phyloP scores from a whole-genome alignment of 169 alveolate species.

The Plasmodium chabaudi region DNA sequence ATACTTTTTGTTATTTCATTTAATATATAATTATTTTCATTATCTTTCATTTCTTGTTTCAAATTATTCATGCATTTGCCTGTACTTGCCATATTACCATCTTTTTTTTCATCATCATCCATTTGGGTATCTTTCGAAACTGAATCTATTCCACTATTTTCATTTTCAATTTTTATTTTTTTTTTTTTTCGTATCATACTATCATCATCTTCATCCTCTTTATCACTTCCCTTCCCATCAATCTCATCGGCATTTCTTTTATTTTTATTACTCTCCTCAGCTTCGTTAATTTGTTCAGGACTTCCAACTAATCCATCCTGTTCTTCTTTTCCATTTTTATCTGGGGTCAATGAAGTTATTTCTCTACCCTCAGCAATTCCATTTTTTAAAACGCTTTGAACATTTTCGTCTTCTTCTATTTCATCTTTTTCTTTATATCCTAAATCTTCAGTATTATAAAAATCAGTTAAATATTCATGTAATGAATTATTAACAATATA shows the following conservation, averaged over 20 bases:
- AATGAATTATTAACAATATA: slow-evolving; percentile 49
- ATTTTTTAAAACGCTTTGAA: neutral
- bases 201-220: neutral
- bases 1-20: slow-evolving; percentile 58
- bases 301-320: neutral
- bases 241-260: slow-evolving; percentile 1
- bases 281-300: neutral
- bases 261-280: neutral
- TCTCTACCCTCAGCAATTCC: neutral
- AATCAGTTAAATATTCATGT: slow-evolving; percentile 23
- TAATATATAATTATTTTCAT: slow-evolving; percentile 22
- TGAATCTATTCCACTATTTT: neutral
- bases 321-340: neutral
- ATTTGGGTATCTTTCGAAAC: neutral
- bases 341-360: neutral
- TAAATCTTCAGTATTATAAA: slow-evolving; percentile 36
- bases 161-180: neutral
- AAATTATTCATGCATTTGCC: neutral
- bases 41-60: neutral
- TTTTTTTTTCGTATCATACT: neutral
- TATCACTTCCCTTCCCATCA: neutral
- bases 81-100: neutral
- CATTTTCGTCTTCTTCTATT: neutral
- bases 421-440: slow-evolving; percentile 20
- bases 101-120: neutral